Base-by-base conservation (phyloP, 179 eudicot genomes). In the Heliamphora ciliata region DNA sequence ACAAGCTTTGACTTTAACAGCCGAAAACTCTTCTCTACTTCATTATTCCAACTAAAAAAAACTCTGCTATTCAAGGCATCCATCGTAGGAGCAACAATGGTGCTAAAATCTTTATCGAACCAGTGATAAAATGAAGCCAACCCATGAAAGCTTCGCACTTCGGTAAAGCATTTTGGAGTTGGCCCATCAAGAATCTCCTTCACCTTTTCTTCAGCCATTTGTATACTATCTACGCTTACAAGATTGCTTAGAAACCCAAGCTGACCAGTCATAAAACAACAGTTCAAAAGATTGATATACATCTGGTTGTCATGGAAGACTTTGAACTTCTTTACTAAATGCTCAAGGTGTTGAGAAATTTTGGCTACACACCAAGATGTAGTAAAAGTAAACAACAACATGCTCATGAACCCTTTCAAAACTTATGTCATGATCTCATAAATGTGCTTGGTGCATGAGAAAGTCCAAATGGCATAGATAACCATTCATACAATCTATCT, bases 51-150 rank as follows among this genome's bases (percentile, higher is more conserved):
- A 4, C 21, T 31, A 31, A 31, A 15, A 63, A 63, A 63, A 4
- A 14, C 66, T 63, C 6, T 63, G 21, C 21, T 63, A 2, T 63
- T 17, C 18, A 63, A 6, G 7, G n/a, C 67, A 17, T 63, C 67
- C 67, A 63, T 63, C 67, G n/a, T 63, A n/a, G 67, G 63, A 63
- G 24, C 67, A 63, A 66, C 52, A 69, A 46, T 50, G 6, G 70
- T 69, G 74, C n/a, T 69, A 0, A 69, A 69, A 6, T 69, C 13
- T 69, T 11, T 69, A n/a, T 40, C 14, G 51, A 44, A 69, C 52
- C 51, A 0, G 31, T 7, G 8, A 69, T 69, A 69, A 69, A 69
- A 69, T 40, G 51, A 69, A 46, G 52, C 51, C 18, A 69, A 11
- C 7, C 48, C 72, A 31, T 68, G 50, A 69, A 13, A 69, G 50